phyloP scores from a whole-genome alignment of 2,329 filamentous ascomycete genomes.

The Talaromyces islandicus region DNA sequence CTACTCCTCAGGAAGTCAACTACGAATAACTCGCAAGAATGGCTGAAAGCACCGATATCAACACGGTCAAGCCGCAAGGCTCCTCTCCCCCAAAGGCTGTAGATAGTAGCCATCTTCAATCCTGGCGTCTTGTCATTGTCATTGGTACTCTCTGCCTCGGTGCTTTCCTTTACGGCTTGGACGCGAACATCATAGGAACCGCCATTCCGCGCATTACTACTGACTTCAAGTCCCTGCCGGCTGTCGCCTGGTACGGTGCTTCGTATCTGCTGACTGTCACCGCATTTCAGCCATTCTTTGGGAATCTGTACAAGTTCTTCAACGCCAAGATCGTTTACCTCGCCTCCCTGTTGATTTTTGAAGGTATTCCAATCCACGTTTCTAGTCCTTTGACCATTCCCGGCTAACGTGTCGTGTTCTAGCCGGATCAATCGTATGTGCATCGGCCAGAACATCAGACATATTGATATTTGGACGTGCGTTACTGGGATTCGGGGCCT shows the following conservation, averaged over 20 bases:
- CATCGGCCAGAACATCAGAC: background rate
- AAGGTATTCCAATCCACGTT: background rate
- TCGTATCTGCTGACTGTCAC: slow-evolving; percentile 20
- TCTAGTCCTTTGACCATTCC: background rate
- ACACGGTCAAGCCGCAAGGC: background rate
- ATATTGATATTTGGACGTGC: background rate
- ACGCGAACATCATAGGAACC: slow-evolving; percentile 23
- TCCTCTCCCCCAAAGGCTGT: background rate
- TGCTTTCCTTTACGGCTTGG: slow-evolving; percentile 20
- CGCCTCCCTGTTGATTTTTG: background rate
- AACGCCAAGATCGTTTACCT: slow-evolving; percentile 10
- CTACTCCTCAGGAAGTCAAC: background rate
- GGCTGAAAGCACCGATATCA: background rate
- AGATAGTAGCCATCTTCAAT: background rate
- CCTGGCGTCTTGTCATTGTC: background rate
- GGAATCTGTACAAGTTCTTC: slow-evolving; percentile 22
- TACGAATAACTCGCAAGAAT: background rate
- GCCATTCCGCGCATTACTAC: slow-evolving; percentile 22
- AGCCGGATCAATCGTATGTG: background rate
- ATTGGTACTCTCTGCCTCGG: slow-evolving; percentile 13
- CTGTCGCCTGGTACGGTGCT: slow-evolving; percentile 23
- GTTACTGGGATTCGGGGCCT: background rate
- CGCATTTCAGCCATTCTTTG: slow-evolving; percentile 20
- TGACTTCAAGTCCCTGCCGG: slow-evolving; percentile 20
- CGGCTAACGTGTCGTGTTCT: background rate